Evolutionary conservation across 2,329 filamentous ascomycete species (phyloP).

Genomic region (Aureobasidium sp.): DNA sequence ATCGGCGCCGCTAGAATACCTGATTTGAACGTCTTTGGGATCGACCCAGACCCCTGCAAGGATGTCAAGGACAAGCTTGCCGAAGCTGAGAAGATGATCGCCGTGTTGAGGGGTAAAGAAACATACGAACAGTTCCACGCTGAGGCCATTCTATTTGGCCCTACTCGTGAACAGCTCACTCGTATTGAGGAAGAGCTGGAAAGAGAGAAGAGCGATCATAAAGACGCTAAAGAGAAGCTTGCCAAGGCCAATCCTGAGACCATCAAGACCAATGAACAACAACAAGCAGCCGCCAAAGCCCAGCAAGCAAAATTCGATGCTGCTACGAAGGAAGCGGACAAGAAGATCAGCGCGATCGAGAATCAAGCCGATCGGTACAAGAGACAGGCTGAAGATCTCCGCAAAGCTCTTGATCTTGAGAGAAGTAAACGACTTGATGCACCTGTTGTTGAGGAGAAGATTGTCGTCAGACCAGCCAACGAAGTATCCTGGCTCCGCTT

Average conservation of each 20-base stretch:
- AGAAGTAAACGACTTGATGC: neutral
- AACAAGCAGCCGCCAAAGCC: neutral
- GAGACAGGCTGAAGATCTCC: neutral
- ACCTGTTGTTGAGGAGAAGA: neutral
- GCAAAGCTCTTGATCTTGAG: neutral
- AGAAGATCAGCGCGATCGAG: neutral
- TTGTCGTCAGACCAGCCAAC: neutral
- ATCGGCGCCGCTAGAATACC: neutral
- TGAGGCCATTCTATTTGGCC: neutral
- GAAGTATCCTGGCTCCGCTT: neutral
- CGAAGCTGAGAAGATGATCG: neutral
- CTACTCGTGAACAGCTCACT: neutral
- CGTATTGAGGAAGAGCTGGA: neutral
- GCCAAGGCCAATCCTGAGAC: neutral
- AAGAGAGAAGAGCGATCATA: neutral
- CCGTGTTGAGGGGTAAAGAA: neutral
- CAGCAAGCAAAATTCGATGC: neutral
- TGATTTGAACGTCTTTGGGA: neutral
- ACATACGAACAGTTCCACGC: neutral
- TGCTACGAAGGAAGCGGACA: neutral
- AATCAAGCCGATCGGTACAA: neutral
- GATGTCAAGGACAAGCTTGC: neutral
- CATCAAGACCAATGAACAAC: neutral
- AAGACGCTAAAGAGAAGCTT: neutral
- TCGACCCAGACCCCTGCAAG: neutral